Evolutionary conservation across 2,329 filamentous ascomycete genomes (phyloP).

Genomic region (Fusarium gaditjirri): DNA sequence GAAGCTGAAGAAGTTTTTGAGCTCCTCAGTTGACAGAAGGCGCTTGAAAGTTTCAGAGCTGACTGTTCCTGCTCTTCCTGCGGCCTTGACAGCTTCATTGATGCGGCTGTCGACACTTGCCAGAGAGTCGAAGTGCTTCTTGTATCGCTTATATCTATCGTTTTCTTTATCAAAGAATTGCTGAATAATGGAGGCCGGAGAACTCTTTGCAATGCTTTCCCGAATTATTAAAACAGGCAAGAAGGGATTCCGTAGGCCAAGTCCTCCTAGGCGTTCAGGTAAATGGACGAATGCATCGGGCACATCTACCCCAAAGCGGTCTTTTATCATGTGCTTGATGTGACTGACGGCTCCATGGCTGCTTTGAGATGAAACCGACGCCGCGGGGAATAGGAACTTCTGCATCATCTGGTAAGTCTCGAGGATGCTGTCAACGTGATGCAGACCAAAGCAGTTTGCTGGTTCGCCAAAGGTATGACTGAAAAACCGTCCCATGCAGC

Average conservation of each 20-base stretch:
- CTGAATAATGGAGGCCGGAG: not conserved
- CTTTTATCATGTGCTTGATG: not conserved
- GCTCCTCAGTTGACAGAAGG: not conserved
- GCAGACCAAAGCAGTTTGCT: not conserved
- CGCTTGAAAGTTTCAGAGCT: not conserved
- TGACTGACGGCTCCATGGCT: not conserved
- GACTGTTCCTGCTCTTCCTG: not conserved
- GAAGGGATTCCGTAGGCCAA: not conserved
- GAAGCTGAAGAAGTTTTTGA: not conserved
- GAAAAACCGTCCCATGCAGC: not conserved
- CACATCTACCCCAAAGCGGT: not conserved
- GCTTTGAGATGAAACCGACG: not conserved
- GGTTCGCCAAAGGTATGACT: constrained; percentile 5
- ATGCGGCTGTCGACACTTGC: not conserved
- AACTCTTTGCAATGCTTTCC: not conserved
- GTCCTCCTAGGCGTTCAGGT: not conserved
- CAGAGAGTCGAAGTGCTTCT: not conserved
- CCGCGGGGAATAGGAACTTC: not conserved
- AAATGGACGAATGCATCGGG: not conserved
- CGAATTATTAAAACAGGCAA: not conserved
- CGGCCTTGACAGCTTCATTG: not conserved
- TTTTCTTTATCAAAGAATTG: not conserved
- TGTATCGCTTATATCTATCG: not conserved
- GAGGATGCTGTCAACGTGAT: not conserved
- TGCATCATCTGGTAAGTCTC: constrained; percentile 2